phyloP scores from a whole-genome alignment of 163 green algal species.

The Scenedesmus sp. region DNA sequence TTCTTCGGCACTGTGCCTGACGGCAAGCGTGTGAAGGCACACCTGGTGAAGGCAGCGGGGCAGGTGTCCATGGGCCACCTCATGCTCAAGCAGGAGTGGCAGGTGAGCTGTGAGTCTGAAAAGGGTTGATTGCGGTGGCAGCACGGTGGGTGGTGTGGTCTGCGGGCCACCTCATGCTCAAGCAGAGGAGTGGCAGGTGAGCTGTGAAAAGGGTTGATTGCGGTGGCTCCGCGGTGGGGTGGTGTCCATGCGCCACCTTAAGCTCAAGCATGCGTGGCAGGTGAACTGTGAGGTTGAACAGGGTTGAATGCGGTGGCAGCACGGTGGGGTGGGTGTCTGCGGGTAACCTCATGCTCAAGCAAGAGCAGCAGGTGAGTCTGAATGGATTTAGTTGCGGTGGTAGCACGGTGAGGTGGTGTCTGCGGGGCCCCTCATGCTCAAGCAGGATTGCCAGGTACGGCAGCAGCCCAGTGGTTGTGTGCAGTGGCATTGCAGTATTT shows the following conservation, averaged over 20 bases:
- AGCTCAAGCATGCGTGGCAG: too few species aligned
- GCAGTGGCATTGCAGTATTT: neutral
- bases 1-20: conserved; percentile 88
- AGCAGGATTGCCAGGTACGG: conserved; percentile 62
- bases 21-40: conserved; percentile 77
- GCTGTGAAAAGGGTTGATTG: too few species aligned
- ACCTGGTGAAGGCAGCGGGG: conserved; percentile 37
- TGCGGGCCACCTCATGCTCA: too few species aligned
- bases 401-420: conserved; percentile 36
- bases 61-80: conserved; percentile 70
- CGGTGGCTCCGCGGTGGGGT: too few species aligned
- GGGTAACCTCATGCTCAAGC: too few species aligned
- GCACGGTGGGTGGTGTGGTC: neutral
- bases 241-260: too few species aligned
- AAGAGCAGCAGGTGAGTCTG: too few species aligned
- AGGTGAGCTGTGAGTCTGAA: conserved; percentile 50
- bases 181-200: too few species aligned
- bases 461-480: neutral
- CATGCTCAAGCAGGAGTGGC: conserved; percentile 63
- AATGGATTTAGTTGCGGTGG: too few species aligned
- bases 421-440: conserved; percentile 72
- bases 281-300: too few species aligned
- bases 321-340: too few species aligned
- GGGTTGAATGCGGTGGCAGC: too few species aligned
- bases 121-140: neutral